A percentile compares a stretch with the other conserved stretches of the same genome.
phyloP scores from a whole-genome alignment of 768 basidiomycete genomes.

The Termitomyces sp. region DNA sequence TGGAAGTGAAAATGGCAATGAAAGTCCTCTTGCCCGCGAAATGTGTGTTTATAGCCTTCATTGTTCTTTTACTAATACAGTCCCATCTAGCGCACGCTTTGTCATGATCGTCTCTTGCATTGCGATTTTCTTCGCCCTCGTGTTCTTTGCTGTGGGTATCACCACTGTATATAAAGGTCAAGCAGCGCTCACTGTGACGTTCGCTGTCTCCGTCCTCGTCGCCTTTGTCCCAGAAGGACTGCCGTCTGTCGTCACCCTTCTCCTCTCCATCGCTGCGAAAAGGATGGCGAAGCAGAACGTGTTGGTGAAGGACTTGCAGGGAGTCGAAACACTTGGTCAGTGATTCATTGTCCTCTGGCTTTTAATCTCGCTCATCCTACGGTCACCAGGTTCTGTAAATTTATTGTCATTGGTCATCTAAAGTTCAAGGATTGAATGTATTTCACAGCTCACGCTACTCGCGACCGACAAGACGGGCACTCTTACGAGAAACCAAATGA shows the following conservation, averaged over 20 bases:
- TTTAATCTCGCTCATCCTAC: constrained; percentile 23
- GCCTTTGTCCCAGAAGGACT: constrained; percentile 63
- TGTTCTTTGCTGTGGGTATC: constrained; percentile 66
- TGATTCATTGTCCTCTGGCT: constrained; percentile 29
- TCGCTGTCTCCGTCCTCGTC: constrained; percentile 58
- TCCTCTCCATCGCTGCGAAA: constrained; percentile 67
- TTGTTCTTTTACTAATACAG: constrained; percentile 43
- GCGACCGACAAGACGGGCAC: constrained; percentile 76
- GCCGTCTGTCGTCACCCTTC: constrained; percentile 63
- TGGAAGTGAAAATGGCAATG: constrained; percentile 59
- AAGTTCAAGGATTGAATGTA: constrained; percentile 7
- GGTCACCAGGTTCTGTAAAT: constrained; percentile 34
- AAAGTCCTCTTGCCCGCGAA: constrained; percentile 63
- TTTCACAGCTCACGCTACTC: constrained; percentile 52
- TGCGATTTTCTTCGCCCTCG: constrained; percentile 56
- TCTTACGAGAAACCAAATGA: constrained; percentile 71
- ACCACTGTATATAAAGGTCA: constrained; percentile 64
- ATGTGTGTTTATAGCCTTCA: constrained; percentile 40
- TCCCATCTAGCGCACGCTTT: constrained; percentile 44
- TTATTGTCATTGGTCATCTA: neutral
- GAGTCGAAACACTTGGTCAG: constrained; percentile 65
- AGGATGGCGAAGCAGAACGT: constrained; percentile 71
- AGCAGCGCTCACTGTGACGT: constrained; percentile 56
- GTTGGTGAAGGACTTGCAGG: constrained; percentile 71
- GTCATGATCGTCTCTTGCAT: constrained; percentile 60